Percentiles rank a stretch among this genome's conserved stretches.
phyloP scores from a whole-genome alignment of 2,329 filamentous ascomycete genomes.

The Pezicula neosporulosa region DNA sequence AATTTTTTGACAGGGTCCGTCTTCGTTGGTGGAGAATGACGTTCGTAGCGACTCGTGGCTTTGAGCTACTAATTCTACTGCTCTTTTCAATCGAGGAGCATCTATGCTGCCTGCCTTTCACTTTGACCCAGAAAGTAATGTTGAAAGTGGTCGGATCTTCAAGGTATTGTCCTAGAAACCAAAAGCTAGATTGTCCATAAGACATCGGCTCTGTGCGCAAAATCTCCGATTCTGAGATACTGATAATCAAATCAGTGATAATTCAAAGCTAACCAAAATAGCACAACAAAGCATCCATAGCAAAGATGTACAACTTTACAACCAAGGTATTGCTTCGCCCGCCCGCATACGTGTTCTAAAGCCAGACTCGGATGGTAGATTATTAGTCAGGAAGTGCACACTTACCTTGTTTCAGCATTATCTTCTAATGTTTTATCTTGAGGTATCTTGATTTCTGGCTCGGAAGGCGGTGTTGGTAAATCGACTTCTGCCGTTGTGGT shows the following conservation, averaged over 20 bases:
- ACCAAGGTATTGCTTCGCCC: not conserved
- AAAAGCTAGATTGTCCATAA: not conserved
- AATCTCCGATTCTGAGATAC: slow-evolving; percentile 16
- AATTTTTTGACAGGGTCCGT: no score
- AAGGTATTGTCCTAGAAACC: no score
- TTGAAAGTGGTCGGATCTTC: no score
- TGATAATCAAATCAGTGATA: slow-evolving; percentile 4
- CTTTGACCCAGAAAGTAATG: no score
- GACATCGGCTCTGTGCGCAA: slow-evolving; percentile 8
- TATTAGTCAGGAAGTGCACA: not conserved
- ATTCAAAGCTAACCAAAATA: not conserved
- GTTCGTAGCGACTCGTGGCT: no score
- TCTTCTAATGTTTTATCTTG: not conserved
- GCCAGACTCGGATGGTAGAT: not conserved
- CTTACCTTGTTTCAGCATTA: not conserved
- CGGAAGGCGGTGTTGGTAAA: not conserved
- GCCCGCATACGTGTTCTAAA: not conserved
- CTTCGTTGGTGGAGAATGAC: no score
- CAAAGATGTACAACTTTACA: not conserved
- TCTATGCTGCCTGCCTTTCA: no score
- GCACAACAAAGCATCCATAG: not conserved
- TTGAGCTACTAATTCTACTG: no score
- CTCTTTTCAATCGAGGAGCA: no score
- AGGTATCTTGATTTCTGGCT: not conserved
- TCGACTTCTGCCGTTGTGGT: not conserved